Conservation (phyloP, 2,329 filamentous ascomycete genomes). For the Aureobasidium sp. region DNA sequence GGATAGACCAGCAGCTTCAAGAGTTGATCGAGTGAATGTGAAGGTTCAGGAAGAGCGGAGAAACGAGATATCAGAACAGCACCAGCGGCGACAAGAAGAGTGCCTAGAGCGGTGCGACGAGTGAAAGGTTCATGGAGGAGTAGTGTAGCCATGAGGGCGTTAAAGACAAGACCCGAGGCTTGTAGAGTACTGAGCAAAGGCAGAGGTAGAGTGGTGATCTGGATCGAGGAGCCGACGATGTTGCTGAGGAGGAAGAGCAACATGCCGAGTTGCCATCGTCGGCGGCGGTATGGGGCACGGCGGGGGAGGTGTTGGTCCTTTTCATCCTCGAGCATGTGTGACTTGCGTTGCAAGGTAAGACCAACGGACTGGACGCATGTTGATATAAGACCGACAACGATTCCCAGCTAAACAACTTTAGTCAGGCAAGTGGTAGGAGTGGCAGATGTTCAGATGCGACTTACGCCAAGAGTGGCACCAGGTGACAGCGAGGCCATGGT, state of each 20-base stretch:
- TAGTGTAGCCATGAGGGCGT: constrained; percentile 91
- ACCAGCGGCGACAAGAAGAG: constrained; percentile 75
- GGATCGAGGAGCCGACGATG: constrained; percentile 87
- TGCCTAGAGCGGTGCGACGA: constrained; percentile 83
- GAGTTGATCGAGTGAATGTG: constrained; percentile 78
- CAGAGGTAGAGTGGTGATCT: constrained; percentile 91
- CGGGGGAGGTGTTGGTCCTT: constrained; percentile 71
- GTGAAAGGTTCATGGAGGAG: constrained; percentile 93
- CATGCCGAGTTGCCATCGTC: constrained; percentile 95
- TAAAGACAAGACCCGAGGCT: constrained; percentile 94
- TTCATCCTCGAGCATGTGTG: constrained; percentile 94
- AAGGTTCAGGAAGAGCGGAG: constrained; percentile 86
- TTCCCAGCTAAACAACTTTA: constrained; percentile 52
- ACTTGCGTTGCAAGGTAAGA: constrained; percentile 93
- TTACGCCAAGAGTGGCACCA: constrained; percentile 18
- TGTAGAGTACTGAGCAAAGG: constrained; percentile 93
- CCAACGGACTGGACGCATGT: constrained; percentile 93
- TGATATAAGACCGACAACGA: constrained; percentile 85
- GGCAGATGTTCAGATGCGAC: background rate
- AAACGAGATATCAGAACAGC: constrained; percentile 91
- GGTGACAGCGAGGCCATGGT: constrained; percentile 19
- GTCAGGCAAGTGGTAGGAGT: background rate
- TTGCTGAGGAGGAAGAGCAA: constrained; percentile 94
- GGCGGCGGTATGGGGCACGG: constrained; percentile 79
- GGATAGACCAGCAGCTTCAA: constrained; percentile 65